These are phyloP conservation scores for Allium fistulosum DNA, from an alignment of 106 monocot genomes.

Conservation along the genomic window DNA sequence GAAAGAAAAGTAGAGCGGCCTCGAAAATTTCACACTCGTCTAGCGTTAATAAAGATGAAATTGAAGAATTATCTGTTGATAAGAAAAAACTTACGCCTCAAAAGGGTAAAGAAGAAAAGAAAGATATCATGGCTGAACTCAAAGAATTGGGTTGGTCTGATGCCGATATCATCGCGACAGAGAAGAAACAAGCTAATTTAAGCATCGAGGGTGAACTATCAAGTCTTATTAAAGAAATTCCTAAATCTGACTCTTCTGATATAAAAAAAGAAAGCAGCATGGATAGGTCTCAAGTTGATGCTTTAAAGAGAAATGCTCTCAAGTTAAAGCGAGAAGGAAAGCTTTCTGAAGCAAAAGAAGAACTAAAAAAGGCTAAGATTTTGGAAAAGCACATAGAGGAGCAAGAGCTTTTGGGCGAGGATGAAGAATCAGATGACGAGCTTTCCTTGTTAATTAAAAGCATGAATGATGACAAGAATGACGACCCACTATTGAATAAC, in stretches of 20 bases:
- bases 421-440: constrained; percentile 91
- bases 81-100: constrained; percentile 21
- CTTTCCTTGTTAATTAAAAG: constrained; percentile 51
- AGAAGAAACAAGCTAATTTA: constrained; percentile 38
- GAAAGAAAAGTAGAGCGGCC: constrained; percentile 66
- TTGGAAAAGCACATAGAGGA: constrained; percentile 90
- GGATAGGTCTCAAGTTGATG: constrained; percentile 69
- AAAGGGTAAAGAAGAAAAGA: constrained; percentile 36
- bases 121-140: constrained; percentile 64
- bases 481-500: constrained; percentile 23
- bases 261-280: constrained; percentile 24
- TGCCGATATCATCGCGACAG: constrained; percentile 55
- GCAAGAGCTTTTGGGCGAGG: constrained; percentile 66
- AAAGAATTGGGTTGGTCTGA: constrained; percentile 92
- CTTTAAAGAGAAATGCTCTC: constrained; percentile 79
- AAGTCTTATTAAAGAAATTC: constrained; percentile 48
- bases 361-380: constrained; percentile 90
- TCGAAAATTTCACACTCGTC: constrained; percentile 31
- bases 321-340: constrained; percentile 81
- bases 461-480: constrained; percentile 64
- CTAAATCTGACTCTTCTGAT: constrained; percentile 24
- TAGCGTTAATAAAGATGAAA: constrained; percentile 15
- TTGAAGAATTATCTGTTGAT: constrained; percentile 16
- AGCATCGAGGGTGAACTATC: constrained; percentile 83
- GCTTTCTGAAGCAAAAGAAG: constrained; percentile 94